A percentile compares a stretch with the other conserved stretches of the same genome.
phyloP scores from a whole-genome alignment of 2,329 filamentous ascomycete genomes.

The Paracamarosporium sp. region DNA sequence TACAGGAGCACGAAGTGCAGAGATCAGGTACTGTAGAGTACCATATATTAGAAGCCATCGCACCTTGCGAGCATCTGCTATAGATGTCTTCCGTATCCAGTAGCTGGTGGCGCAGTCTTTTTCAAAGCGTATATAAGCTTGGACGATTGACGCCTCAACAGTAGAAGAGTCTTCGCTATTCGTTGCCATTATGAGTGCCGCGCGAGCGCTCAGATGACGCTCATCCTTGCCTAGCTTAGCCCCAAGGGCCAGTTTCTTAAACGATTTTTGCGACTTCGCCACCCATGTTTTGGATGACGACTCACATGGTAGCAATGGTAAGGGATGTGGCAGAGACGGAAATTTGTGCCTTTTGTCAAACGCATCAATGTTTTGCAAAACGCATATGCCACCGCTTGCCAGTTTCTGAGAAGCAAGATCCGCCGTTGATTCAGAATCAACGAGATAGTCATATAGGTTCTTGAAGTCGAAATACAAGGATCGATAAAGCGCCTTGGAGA shows the following conservation, averaged over 20 bases:
- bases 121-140: slow-evolving; percentile 75
- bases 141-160: slow-evolving; percentile 62
- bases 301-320: slow-evolving; percentile 68
- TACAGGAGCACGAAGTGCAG: slow-evolving; percentile 65
- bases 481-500: slow-evolving; percentile 65
- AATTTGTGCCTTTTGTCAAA: slow-evolving; percentile 71
- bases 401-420: slow-evolving; percentile 59
- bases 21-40: slow-evolving; percentile 73
- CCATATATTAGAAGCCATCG: slow-evolving; percentile 80
- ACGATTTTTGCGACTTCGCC: slow-evolving; percentile 40
- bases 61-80: slow-evolving; percentile 75
- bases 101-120: slow-evolving; percentile 60
- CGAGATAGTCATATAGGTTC: slow-evolving; percentile 73
- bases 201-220: slow-evolving; percentile 58
- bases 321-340: slow-evolving; percentile 65
- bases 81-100: slow-evolving; percentile 63
- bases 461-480: slow-evolving; percentile 74
- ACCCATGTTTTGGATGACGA: slow-evolving; percentile 33
- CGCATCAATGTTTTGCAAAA: slow-evolving; percentile 69
- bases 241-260: slow-evolving; percentile 44
- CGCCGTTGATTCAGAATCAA: slow-evolving; percentile 64
- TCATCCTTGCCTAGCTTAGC: slow-evolving; percentile 53
- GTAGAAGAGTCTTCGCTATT: slow-evolving; percentile 50
- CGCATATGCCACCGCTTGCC: slow-evolving; percentile 72
- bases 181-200: slow-evolving; percentile 59